Percentiles rank a stretch among this genome's conserved stretches.
These are phyloP conservation scores for Myotisia sp. DNA, from an alignment of 2,329 filamentous ascomycete genomes.

Conservation along the genomic window DNA sequence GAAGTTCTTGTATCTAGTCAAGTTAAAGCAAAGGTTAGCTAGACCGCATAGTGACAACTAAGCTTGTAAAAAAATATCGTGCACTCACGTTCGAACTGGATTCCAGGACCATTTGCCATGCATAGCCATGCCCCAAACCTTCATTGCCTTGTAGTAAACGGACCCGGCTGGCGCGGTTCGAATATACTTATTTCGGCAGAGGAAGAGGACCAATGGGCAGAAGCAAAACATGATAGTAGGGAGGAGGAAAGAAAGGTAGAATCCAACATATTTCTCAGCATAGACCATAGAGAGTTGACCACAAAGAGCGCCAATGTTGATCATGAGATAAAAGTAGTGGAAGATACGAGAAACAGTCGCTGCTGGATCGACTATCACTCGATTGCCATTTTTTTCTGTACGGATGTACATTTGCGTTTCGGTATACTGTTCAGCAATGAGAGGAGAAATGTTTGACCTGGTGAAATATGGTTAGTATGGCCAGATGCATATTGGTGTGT, in stretches of 20 bases:
- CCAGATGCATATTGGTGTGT: not conserved
- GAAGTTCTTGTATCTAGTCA: conserved; percentile 30
- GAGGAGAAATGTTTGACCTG: conserved; percentile 53
- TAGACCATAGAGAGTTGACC: conserved; percentile 56
- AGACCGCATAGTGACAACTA: no score
- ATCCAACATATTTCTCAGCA: conserved; percentile 61
- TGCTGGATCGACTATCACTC: conserved; percentile 56
- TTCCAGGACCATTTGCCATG: conserved; percentile 51
- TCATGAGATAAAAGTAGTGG: conserved; percentile 56
- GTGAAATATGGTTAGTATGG: not conserved
- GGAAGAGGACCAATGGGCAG: conserved; percentile 47
- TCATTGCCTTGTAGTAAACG: conserved; percentile 52
- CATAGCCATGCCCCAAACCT: conserved; percentile 45
- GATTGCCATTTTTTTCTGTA: conserved; percentile 44
- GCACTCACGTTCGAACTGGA: conserved; percentile 40
- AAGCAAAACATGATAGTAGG: conserved; percentile 51
- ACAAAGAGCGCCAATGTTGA: conserved; percentile 51
- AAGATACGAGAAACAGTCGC: conserved; percentile 55
- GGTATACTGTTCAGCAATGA: conserved; percentile 57
- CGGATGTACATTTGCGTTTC: conserved; percentile 45
- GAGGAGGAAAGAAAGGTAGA: conserved; percentile 57
- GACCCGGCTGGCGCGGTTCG: conserved; percentile 56
- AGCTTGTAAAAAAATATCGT: not conserved
- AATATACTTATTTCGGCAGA: conserved; percentile 49
- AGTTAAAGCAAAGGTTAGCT: not conserved